phyloP scores from a whole-genome alignment of 1,139 yeast genomes.

The Yamadazyma epiphylla region DNA sequence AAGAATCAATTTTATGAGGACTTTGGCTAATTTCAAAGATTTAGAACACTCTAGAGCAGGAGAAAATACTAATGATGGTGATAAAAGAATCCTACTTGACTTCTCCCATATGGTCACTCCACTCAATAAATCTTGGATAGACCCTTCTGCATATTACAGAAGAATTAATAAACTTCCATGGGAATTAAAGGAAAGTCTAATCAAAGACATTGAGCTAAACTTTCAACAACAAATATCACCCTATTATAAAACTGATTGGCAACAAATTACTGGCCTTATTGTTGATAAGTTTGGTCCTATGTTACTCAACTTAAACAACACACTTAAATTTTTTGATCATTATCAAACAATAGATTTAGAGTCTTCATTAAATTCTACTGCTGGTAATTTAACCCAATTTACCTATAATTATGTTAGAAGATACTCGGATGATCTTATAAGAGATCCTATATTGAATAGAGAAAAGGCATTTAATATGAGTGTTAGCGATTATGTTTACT shows the following conservation, averaged over 20 bases:
- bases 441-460: constrained; percentile 10
- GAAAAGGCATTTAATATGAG: constrained; percentile 23
- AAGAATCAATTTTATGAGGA: background rate
- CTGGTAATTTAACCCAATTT: constrained; percentile 4
- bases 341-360: constrained; percentile 1
- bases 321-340: constrained; percentile 11
- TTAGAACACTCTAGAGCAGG: constrained; percentile 29
- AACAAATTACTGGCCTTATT: constrained; percentile 38
- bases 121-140: constrained; percentile 40
- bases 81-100: constrained; percentile 44
- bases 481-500: constrained; percentile 42
- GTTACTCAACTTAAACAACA: constrained; percentile 32
- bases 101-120: constrained; percentile 48
- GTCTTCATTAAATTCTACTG: constrained; percentile 3
- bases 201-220: constrained; percentile 25
- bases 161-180: constrained; percentile 35
- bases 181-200: constrained; percentile 27
- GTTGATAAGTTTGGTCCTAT: constrained; percentile 48
- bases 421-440: constrained; percentile 18
- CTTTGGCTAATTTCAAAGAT: constrained; percentile 35
- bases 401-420: constrained; percentile 34
- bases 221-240: constrained; percentile 29
- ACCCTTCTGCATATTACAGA: constrained; percentile 44
- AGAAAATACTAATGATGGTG: constrained; percentile 38
- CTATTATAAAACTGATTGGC: constrained; percentile 47